Conservation (phyloP, 73 alveolate species). For the Uronychia setigera region DNA sequence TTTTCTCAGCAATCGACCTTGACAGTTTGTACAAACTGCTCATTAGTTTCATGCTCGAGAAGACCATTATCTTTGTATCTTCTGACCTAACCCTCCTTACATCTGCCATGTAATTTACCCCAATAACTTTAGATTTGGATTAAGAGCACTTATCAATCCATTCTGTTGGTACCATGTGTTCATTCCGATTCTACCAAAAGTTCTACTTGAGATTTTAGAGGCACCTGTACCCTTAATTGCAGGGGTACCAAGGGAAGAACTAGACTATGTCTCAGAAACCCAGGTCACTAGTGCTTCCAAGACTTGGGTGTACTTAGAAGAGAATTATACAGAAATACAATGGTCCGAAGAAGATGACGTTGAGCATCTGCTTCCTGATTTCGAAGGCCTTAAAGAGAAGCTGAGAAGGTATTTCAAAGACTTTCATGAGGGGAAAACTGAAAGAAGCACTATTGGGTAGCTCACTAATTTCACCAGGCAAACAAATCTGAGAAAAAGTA, state of each 20-base stretch:
- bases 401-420: background rate
- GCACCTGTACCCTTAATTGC: slow-evolving; percentile 77
- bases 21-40: slow-evolving; percentile 47
- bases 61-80: slow-evolving; percentile 67
- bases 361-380: background rate
- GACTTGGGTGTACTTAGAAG: background rate
- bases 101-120: slow-evolving; percentile 25
- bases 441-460: background rate
- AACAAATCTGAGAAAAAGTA: background rate
- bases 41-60: slow-evolving; percentile 63
- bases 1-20: slow-evolving; percentile 48
- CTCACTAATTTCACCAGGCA: background rate
- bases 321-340: background rate
- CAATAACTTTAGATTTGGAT: slow-evolving; percentile 29
- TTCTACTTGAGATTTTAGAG: slow-evolving; percentile 58
- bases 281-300: background rate
- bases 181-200: slow-evolving; percentile 69
- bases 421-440: background rate
- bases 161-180: slow-evolving; percentile 71
- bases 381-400: background rate
- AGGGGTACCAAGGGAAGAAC: slow-evolving; percentile 41
- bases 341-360: background rate
- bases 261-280: background rate
- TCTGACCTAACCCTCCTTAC: slow-evolving; percentile 48
- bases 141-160: slow-evolving; percentile 59